Evolutionary conservation across 1,284 basidiomycete genomes (phyloP).

Genomic region (Stygiomarasmius scandens): DNA sequence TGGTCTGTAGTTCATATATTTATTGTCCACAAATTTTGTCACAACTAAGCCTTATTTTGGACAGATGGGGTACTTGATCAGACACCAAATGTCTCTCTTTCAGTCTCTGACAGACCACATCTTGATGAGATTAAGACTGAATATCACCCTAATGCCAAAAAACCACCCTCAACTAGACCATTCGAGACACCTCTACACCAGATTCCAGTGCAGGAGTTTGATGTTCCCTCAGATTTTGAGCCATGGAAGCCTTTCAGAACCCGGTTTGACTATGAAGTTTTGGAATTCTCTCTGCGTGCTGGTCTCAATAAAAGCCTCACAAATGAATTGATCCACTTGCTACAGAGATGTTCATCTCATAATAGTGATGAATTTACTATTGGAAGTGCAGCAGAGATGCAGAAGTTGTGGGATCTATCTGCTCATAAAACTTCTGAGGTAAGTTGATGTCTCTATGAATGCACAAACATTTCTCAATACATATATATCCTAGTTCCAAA

Average conservation of each 20-base stretch:
- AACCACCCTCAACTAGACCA: too few species aligned
- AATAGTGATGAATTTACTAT: conserved; percentile 5
- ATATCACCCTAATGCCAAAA: conserved; percentile 13
- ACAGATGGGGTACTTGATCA: too few species aligned
- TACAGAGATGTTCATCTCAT: conserved; percentile 4
- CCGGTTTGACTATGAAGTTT: conserved; percentile 15
- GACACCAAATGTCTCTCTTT: too few species aligned
- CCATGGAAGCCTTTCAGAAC: conserved; percentile 15
- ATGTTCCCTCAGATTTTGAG: not conserved
- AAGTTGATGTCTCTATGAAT: too few species aligned
- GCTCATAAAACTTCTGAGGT: conserved; percentile 10
- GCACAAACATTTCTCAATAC: not conserved
- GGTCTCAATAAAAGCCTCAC: not conserved
- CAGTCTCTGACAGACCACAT: too few species aligned
- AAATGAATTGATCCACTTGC: not conserved
- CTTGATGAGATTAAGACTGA: conserved; percentile 14
- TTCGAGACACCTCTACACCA: not conserved
- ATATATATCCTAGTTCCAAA: not conserved
- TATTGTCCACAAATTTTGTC: too few species aligned
- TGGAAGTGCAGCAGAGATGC: conserved; percentile 1
- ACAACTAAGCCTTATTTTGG: too few species aligned
- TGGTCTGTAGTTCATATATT: too few species aligned
- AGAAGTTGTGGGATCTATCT: conserved; percentile 11
- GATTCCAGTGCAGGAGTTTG: not conserved
- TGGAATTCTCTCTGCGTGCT: conserved; percentile 6